Percentiles rank a stretch among this genome's conserved stretches.
Conservation (phyloP, 176 grass and related monocot genomes). For the Ensete ventricosum region DNA sequence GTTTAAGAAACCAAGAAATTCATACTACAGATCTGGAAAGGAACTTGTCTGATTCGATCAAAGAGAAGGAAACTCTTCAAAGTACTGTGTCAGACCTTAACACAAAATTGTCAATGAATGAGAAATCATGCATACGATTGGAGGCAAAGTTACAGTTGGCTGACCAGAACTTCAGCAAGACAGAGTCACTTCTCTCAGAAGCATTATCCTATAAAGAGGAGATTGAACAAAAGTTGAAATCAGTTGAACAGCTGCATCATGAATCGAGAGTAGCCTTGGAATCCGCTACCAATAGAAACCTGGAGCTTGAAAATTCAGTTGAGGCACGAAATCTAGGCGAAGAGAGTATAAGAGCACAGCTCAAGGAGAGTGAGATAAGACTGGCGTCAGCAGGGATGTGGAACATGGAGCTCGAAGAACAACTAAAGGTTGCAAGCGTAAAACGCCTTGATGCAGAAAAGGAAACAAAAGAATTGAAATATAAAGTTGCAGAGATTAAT, state of each 20-base stretch:
- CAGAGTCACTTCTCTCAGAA: constrained; percentile 53
- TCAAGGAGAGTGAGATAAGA: constrained; percentile 33
- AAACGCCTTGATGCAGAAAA: neutral
- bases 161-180: constrained; percentile 40
- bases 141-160: constrained; percentile 27
- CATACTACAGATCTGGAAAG: neutral
- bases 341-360: constrained; percentile 35
- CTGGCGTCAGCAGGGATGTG: constrained; percentile 22
- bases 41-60: constrained; percentile 25
- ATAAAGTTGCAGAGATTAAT: neutral
- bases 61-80: constrained; percentile 50
- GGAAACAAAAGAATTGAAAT: neutral
- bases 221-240: constrained; percentile 49
- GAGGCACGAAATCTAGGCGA: constrained; percentile 35
- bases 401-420: constrained; percentile 25
- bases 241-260: constrained; percentile 46
- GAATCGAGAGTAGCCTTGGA: constrained; percentile 40
- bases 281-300: constrained; percentile 41
- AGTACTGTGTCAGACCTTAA: constrained; percentile 40
- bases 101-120: constrained; percentile 42
- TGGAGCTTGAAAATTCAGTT: constrained; percentile 49
- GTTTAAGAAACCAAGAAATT: neutral
- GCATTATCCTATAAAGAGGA: constrained; percentile 60
- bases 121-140: constrained; percentile 21
- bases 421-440: constrained; percentile 2